Evolutionary conservation across 2,329 filamentous ascomycete genomes (phyloP), one percentile per base, ranked within the genome.

Genomic region (Bisporella sp.): DNA sequence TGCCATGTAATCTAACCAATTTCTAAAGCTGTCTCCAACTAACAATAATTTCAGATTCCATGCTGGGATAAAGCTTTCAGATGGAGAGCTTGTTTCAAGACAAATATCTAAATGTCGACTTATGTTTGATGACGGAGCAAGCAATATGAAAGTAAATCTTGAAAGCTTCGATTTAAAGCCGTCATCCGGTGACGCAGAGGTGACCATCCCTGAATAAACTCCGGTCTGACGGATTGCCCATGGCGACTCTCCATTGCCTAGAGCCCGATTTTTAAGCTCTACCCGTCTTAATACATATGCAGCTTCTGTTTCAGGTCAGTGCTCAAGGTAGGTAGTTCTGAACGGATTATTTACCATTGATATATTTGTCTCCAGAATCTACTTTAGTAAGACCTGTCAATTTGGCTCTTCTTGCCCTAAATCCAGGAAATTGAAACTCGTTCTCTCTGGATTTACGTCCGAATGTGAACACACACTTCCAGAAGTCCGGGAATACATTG

Each of bases 151-250:
- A 0, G 41, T 54, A 1, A 52, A 53, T 33, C 42, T 52, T 12
- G 31, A 8, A 12, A 32, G 29, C 35, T 1, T 40, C 29, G 4
- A 7, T 8, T 37, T 4, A 13, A 7, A 21, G 12, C 4, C 13
- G n/a, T 28, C 30, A 11, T 32, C 5, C 4, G 13, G 8, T n/a
- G 42, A 6, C 6, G 13, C 9, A 33, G 32, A 30, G 44, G 31
- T 33, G 51, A 31, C 46, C 35, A 9, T 11, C 9, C 13, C 35
- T 39, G 72, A 67, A 50, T 71, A 67, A 4, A 69, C 52, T 8
- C 62, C 65, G 6, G 64, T 65, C 47, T 71, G 66, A 1, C 70
- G 62, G 35, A 71, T 64, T 1, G 66, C 66, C 69, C 69, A 72
- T 12, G 53, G 49, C 42, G 44, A 41, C n/a, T 55, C 48, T 28